Percentiles rank a stretch among this genome's conserved stretches.
These are phyloP conservation scores for Candida smagusa DNA, from an alignment of 1,139 yeast species.

Conservation along the genomic window DNA sequence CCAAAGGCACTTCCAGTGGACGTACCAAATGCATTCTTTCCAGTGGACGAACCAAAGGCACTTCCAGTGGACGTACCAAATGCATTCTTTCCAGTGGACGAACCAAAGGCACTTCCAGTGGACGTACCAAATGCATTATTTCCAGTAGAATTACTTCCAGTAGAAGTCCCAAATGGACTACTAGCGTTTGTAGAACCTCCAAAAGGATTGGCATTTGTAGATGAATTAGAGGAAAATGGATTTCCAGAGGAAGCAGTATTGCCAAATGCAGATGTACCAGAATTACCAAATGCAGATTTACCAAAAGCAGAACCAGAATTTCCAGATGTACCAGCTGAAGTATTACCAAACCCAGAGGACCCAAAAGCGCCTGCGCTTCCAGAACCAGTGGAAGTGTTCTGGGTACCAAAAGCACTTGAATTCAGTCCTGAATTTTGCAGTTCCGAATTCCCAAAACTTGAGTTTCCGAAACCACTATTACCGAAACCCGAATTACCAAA, in stretches of 20 bases:
- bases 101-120: slow-evolving; percentile 5
- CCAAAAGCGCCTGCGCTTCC: background rate
- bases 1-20: too few relatives aligned
- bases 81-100: slow-evolving; percentile 5
- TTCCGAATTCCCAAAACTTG: background rate
- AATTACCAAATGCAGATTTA: slow-evolving; percentile 3
- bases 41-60: slow-evolving; percentile 8
- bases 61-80: slow-evolving; percentile 7
- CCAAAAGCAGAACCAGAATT: background rate
- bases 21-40: too few relatives aligned
- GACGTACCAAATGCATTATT: slow-evolving; percentile 1
- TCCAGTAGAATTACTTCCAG: slow-evolving; percentile 1
- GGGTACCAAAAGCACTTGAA: slow-evolving; percentile 1
- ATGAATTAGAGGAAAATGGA: slow-evolving; percentile 11
- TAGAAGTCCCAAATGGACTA: slow-evolving; percentile 10
- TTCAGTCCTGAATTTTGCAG: background rate
- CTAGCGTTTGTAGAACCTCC: slow-evolving; percentile 4
- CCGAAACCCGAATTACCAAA: background rate
- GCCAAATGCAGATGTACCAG: slow-evolving; percentile 8
- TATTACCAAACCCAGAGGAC: slow-evolving; percentile 7
- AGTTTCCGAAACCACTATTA: background rate
- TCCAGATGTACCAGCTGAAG: background rate
- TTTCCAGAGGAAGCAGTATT: slow-evolving; percentile 3
- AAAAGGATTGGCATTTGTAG: slow-evolving; percentile 9
- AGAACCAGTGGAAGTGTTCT: background rate